These are phyloP conservation scores for Ambrosiella beaveri DNA, from an alignment of 2,329 filamentous ascomycete species.

Conservation along the genomic window DNA sequence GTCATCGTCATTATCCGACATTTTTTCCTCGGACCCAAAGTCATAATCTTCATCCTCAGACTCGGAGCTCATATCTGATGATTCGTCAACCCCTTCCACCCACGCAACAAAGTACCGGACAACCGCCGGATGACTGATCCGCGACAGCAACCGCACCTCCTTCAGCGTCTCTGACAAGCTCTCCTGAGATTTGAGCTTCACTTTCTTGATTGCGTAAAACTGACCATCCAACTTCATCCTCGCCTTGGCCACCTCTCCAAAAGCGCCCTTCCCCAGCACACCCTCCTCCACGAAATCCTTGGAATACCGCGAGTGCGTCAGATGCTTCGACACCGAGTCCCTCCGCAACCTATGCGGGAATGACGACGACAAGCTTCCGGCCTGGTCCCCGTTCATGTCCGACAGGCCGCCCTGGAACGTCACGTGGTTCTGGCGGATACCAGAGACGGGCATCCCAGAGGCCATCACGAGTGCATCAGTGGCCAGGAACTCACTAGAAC, in stretches of 20 bases:
- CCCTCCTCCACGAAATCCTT: slow-evolving; percentile 86
- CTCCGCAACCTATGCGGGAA: slow-evolving; percentile 34
- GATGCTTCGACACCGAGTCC: slow-evolving; percentile 40
- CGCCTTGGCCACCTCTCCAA: slow-evolving; percentile 90
- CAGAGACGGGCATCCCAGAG: slow-evolving; percentile 23
- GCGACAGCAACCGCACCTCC: slow-evolving; percentile 77
- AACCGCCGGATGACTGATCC: slow-evolving; percentile 70
- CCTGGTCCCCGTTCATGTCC: background rate
- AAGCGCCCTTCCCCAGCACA: slow-evolving; percentile 78
- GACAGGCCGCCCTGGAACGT: background rate
- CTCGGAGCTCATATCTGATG: slow-evolving; percentile 24
- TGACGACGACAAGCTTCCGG: slow-evolving; percentile 20
- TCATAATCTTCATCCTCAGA: slow-evolving; percentile 39
- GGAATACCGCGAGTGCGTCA: slow-evolving; percentile 49
- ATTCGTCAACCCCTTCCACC: slow-evolving; percentile 52
- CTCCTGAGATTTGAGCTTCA: slow-evolving; percentile 62
- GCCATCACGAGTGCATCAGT: slow-evolving; percentile 44
- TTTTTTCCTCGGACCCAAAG: slow-evolving; percentile 35
- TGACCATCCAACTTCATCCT: slow-evolving; percentile 86
- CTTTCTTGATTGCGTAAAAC: slow-evolving; percentile 94
- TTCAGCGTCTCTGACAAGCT: slow-evolving; percentile 61
- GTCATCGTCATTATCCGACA: slow-evolving; percentile 22
- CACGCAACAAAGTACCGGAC: slow-evolving; percentile 93
- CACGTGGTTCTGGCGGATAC: slow-evolving; percentile 14
- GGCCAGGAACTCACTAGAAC: slow-evolving; percentile 47